phyloP scores from a whole-genome alignment of 2,329 filamentous ascomycete genomes.

The Dryadomyces quercivorus region DNA sequence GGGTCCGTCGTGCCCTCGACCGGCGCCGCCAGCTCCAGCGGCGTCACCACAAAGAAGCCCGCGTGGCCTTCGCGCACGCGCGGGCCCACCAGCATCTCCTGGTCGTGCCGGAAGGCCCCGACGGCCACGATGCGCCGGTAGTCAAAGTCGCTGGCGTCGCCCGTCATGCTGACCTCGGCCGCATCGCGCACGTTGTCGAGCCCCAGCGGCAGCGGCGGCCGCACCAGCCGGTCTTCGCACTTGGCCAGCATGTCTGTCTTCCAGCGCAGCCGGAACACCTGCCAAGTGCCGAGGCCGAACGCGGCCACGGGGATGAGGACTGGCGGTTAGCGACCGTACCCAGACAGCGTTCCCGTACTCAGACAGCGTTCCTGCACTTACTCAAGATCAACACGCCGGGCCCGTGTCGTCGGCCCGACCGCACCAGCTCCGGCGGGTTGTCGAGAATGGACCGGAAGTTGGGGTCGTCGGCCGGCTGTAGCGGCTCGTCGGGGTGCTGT shows the following conservation, averaged over 20 bases:
- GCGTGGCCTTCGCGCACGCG: slow-evolving; percentile 80
- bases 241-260: slow-evolving; percentile 86
- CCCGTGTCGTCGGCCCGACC: slow-evolving; percentile 60
- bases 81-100: slow-evolving; percentile 93
- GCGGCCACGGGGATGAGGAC: slow-evolving; percentile 85
- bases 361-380: too few species aligned
- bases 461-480: slow-evolving; percentile 57
- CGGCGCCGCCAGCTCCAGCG: slow-evolving; percentile 46
- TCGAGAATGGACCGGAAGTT: slow-evolving; percentile 79
- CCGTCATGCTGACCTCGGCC: background rate
- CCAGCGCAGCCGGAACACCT: slow-evolving; percentile 85
- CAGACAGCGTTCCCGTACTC: too few species aligned
- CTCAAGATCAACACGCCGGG: slow-evolving; percentile 69
- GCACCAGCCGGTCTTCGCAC: slow-evolving; percentile 82
- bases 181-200: slow-evolving; percentile 61
- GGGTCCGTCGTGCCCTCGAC: slow-evolving; percentile 15
- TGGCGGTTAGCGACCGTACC: slow-evolving; percentile 17
- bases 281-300: slow-evolving; percentile 86
- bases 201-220: slow-evolving; percentile 64
- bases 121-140: slow-evolving; percentile 71
- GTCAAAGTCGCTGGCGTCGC: slow-evolving; percentile 56
- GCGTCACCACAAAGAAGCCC: slow-evolving; percentile 85
- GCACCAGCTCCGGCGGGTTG: slow-evolving; percentile 69
- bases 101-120: slow-evolving; percentile 69
- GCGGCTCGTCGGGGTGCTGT: background rate